Conservation (phyloP, 1,139 yeast genomes). For the Taiozyma sp. region DNA sequence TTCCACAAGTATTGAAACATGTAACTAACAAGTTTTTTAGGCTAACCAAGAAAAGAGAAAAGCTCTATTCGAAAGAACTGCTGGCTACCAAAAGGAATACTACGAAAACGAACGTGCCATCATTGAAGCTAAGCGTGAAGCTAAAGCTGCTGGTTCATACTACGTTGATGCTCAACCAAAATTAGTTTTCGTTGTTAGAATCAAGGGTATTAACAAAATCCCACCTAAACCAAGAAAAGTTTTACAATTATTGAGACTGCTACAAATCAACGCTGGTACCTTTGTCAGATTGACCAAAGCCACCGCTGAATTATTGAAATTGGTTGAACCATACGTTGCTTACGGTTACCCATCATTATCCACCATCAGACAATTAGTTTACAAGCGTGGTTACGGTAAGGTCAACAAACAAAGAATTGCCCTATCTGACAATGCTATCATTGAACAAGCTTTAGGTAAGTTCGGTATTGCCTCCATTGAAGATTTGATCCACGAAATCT, state of each 20-base stretch:
- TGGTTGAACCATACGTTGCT: conserved; percentile 99
- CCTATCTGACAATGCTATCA: conserved; percentile 87
- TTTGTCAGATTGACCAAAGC: conserved; percentile 99
- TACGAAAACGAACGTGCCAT: conserved; percentile 90
- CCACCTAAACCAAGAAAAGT: conserved; percentile 99
- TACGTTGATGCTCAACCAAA: conserved; percentile 97
- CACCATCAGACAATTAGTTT: conserved; percentile 92
- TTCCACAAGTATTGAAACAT: conserved; percentile 8
- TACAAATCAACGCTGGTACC: conserved; percentile 98
- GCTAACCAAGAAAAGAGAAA: conserved; percentile 89
- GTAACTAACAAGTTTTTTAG: conserved; percentile 33
- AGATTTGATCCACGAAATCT: conserved; percentile 98
- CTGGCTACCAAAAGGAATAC: conserved; percentile 97
- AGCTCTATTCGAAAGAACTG: conserved; percentile 95
- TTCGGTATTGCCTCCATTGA: conserved; percentile 95
- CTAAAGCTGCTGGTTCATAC: conserved; percentile 94
- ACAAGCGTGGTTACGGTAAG: conserved; percentile 99
- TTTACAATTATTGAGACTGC: conserved; percentile 93
- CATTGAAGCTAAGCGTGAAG: conserved; percentile 91
- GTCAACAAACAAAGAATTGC: conserved; percentile 98
- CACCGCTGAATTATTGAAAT: conserved; percentile 90
- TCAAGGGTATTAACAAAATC: conserved; percentile 99
- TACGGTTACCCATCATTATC: conserved; percentile 99
- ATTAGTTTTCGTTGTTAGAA: conserved; percentile 96
- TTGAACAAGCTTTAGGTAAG: conserved; percentile 92